Conservation (phyloP, 1,284 basidiomycete genomes). For the Rhodotorula sp. region DNA sequence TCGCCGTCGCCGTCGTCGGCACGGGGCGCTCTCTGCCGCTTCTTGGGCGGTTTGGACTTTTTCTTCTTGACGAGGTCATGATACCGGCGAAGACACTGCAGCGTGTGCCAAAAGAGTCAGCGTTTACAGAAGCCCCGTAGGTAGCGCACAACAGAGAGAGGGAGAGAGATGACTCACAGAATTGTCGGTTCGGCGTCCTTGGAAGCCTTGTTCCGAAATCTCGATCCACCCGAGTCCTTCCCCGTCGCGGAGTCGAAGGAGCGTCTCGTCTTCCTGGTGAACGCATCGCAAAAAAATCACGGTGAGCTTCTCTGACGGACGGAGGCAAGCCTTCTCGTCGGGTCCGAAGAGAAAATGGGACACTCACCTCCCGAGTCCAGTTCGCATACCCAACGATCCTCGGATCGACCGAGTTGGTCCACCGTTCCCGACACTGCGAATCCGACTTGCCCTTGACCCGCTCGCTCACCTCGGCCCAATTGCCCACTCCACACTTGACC, state of each 20-base stretch:
- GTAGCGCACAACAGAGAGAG: background rate
- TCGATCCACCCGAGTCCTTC: slow-evolving; percentile 35
- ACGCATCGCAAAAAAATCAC: no score
- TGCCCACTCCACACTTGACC: slow-evolving; percentile 60
- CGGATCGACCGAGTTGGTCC: slow-evolving; percentile 61
- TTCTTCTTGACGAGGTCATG: slow-evolving; percentile 6
- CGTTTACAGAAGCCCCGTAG: background rate
- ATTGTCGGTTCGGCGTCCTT: slow-evolving; percentile 32
- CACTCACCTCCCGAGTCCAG: slow-evolving; percentile 41
- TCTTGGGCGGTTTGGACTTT: background rate
- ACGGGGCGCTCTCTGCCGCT: no score
- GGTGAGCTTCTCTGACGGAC: background rate
- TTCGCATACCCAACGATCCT: slow-evolving; percentile 7
- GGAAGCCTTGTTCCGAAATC: slow-evolving; percentile 27
- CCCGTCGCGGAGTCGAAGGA: slow-evolving; percentile 28
- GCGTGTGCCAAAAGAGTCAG: background rate
- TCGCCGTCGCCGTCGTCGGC: no score
- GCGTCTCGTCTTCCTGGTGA: slow-evolving; percentile 33
- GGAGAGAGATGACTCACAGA: slow-evolving; percentile 22
- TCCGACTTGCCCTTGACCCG: slow-evolving; percentile 68
- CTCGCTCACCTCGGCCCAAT: slow-evolving; percentile 71
- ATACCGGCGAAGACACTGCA: slow-evolving; percentile 22
- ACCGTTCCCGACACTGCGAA: slow-evolving; percentile 74
- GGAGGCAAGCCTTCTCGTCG: background rate
- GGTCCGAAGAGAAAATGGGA: background rate